Base-by-base conservation (phyloP, 2,329 filamentous ascomycete species). In the Cladosporium sp. region DNA sequence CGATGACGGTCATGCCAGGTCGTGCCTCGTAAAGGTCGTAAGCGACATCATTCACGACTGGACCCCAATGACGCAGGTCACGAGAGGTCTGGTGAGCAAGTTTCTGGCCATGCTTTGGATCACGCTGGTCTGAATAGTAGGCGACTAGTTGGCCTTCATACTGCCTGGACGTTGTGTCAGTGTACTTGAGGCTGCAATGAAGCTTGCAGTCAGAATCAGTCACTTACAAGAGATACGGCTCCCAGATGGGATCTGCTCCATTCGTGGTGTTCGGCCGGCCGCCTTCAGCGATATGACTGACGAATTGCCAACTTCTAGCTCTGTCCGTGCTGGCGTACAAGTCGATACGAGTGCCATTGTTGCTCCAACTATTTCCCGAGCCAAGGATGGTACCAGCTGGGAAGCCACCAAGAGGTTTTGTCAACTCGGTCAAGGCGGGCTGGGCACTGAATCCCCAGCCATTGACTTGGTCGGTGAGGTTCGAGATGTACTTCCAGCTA, bases 41-140 rank as follows among this genome's bases (percentile, higher is more conserved):
- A n/a, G 78, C 71, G 29, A 85, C 83, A 60, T 88, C 83, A 52
- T 84, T 74, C 43, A 85, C 75, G 3, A 79, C 70, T 1, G 73
- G 62, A 15, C 75, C 75, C 84, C 84, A 89, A 12, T 65, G 78
- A 53, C 71, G 66, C 15, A 86, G 72, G 60, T 88, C 81, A 1
- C 67, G 72, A 2, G 80, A 76, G 11, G 73, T 72, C 66, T 87
- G 83, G 64, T 88, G 84, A 2, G 80, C 75, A 32, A 88, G 73
- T 63, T 88, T 86, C 67, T 88, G 85, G 17, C 84, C 85, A 61
- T 88, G 73, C 1, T 70, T 70, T 54, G 82, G 75, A 55, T 83
- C 83, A 20, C 85, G 77, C 63, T 88, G 85, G 64, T 88, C 85
- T 1, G 84, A 83, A 70, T 88, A 88, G 73, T 86, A 88, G 58